Percentiles rank a stretch among this genome's conserved stretches.
Evolutionary conservation across 306 rosid species (phyloP).

Genomic region (Acacia crassicarpa): DNA sequence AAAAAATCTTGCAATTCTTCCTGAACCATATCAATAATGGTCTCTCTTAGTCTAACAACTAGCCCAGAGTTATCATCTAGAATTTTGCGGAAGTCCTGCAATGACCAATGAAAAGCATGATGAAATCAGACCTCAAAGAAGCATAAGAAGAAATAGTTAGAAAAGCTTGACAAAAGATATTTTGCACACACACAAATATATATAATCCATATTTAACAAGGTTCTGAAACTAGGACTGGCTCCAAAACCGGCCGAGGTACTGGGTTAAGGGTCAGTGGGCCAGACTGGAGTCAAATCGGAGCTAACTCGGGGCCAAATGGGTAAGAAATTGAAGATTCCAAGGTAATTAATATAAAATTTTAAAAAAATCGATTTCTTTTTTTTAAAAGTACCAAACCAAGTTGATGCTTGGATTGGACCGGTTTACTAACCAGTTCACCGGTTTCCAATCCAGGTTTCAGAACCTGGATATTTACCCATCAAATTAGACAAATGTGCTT

Average conservation of each 20-base stretch:
- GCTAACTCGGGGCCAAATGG: too few relatives aligned
- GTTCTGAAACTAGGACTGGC: too few relatives aligned
- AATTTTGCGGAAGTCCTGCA: slow-evolving; percentile 81
- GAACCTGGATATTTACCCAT: neutral
- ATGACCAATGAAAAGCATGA: slow-evolving; percentile 1
- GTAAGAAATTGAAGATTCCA: too few relatives aligned
- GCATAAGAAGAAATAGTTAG: slow-evolving; percentile 5
- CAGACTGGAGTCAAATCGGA: too few relatives aligned
- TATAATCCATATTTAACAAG: neutral
- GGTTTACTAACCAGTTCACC: too few relatives aligned
- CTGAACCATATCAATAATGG: slow-evolving; percentile 74
- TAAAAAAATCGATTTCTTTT: too few relatives aligned
- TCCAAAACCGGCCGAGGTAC: too few relatives aligned
- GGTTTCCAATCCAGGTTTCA: too few relatives aligned
- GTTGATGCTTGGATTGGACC: too few relatives aligned
- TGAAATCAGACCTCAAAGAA: slow-evolving; percentile 22
- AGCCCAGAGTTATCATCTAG: slow-evolving; percentile 64
- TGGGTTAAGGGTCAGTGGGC: too few relatives aligned
- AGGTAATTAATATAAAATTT: too few relatives aligned
- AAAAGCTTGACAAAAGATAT: neutral
- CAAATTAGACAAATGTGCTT: slow-evolving; percentile 30
- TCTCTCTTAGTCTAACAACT: slow-evolving; percentile 57
- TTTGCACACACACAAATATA: neutral
- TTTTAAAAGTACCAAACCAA: too few relatives aligned
- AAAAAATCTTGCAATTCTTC: slow-evolving; percentile 90